Percentiles rank a stretch among this genome's conserved stretches.
Conservation (phyloP, 352 stramenopile species). For the Phytophthora fragariae region DNA sequence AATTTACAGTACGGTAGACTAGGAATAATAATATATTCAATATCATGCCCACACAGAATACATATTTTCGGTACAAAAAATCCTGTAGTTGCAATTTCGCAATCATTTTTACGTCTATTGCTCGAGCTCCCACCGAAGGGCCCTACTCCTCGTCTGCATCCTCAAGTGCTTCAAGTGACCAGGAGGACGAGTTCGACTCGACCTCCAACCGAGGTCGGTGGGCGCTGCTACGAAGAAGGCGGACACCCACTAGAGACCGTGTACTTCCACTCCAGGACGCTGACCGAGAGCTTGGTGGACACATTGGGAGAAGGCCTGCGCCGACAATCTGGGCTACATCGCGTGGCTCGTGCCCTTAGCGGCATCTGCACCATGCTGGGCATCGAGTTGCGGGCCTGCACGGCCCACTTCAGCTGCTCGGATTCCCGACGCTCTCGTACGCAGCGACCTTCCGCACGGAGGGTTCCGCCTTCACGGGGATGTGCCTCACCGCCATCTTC, state of each 20-base stretch:
- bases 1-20: too few species aligned
- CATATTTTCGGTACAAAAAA: too few species aligned
- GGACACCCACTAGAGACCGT: slow-evolving; percentile 14
- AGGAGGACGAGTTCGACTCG: slow-evolving; percentile 23
- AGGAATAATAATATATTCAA: too few species aligned
- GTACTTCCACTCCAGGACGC: neutral
- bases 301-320: slow-evolving; percentile 32
- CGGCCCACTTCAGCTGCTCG: slow-evolving; percentile 76
- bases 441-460: slow-evolving; percentile 82
- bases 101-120: neutral
- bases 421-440: slow-evolving; percentile 88
- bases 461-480: slow-evolving; percentile 74
- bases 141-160: slow-evolving; percentile 19
- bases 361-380: slow-evolving; percentile 79
- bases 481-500: slow-evolving; percentile 81
- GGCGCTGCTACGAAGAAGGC: neutral
- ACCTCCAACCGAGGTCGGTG: slow-evolving; percentile 18
- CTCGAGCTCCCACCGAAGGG: slow-evolving; percentile 11
- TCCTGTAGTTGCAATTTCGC: too few species aligned
- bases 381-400: slow-evolving; percentile 76
- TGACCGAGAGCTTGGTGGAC: slow-evolving; percentile 16
- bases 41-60: too few species aligned
- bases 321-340: slow-evolving; percentile 71
- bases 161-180: slow-evolving; percentile 17
- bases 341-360: slow-evolving; percentile 77